Evolutionary conservation across 148 eudicot genomes (phyloP).

Genomic region (Vaccinium vitisidaea): DNA sequence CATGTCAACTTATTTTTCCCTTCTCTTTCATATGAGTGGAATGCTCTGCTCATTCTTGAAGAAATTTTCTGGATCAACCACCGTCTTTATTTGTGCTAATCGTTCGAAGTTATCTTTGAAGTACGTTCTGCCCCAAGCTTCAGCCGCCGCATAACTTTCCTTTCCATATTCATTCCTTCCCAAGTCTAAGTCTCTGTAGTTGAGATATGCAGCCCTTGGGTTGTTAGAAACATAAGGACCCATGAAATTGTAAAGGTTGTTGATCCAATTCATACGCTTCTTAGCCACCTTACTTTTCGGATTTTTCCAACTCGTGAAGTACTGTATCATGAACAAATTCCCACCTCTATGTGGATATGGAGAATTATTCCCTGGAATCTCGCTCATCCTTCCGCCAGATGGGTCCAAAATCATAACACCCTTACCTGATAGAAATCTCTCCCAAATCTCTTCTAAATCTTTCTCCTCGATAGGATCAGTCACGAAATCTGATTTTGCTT

Average conservation of each 20-base stretch:
- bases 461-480: not conserved
- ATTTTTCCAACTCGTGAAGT: not conserved
- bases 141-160: not conserved
- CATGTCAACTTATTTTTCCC: not conserved
- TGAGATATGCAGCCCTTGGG: not conserved
- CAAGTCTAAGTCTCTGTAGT: not conserved
- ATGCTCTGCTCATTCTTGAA: constrained; percentile 4
- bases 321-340: constrained; percentile 9
- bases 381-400: not conserved
- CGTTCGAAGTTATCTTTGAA: constrained; percentile 2
- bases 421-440: not conserved
- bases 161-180: not conserved
- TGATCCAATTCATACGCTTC: constrained; percentile 6
- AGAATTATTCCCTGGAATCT: not conserved
- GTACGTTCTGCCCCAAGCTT: not conserved
- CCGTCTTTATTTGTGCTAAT: not conserved
- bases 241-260: not conserved
- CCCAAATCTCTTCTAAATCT: not conserved
- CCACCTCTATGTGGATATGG: constrained; percentile 3
- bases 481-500: constrained; percentile 2
- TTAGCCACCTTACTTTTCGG: not conserved
- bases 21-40: not conserved
- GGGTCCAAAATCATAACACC: not conserved
- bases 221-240: not conserved
- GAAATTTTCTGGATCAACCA: constrained; percentile 3